phyloP scores from a whole-genome alignment of 2,329 filamentous ascomycete species.

The Tolypocladium paradoxum region DNA sequence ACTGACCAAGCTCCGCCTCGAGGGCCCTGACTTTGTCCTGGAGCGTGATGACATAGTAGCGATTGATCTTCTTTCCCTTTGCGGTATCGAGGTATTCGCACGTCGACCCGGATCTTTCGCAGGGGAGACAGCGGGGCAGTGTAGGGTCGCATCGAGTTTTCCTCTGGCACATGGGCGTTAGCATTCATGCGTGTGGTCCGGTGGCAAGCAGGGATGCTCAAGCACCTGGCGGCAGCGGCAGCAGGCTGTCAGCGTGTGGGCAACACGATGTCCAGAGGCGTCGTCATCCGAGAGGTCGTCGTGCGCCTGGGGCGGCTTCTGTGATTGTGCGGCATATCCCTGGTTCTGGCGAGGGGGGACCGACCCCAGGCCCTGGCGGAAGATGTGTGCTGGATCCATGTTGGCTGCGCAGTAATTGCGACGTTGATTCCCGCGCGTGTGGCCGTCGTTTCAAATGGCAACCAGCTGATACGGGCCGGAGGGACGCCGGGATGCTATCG shows the following conservation, averaged over 20 bases:
- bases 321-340: slow-evolving; percentile 18
- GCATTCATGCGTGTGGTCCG: background rate
- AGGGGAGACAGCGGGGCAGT: slow-evolving; percentile 82
- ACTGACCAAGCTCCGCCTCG: slow-evolving; percentile 69
- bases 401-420: background rate
- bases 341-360: slow-evolving; percentile 28
- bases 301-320: slow-evolving; percentile 16
- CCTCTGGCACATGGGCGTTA: slow-evolving; percentile 41
- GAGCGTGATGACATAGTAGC: slow-evolving; percentile 84
- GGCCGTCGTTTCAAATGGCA: background rate
- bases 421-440: background rate
- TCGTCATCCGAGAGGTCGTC: slow-evolving; percentile 38
- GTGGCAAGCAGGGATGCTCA: background rate
- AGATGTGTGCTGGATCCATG: slow-evolving; percentile 52
- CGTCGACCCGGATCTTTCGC: slow-evolving; percentile 78
- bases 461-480: too few relatives aligned
- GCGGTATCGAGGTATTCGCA: slow-evolving; percentile 95
- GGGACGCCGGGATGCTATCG: background rate
- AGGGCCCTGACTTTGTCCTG: slow-evolving; percentile 77
- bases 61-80: slow-evolving; percentile 75
- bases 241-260: slow-evolving; percentile 71
- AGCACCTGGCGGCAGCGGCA: slow-evolving; percentile 67
- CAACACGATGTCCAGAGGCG: slow-evolving; percentile 49
- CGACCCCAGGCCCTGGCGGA: slow-evolving; percentile 44
- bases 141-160: slow-evolving; percentile 95